A percentile compares a stretch with the other conserved stretches of the same genome.
Conservation (phyloP, 2,329 filamentous ascomycete genomes). For the Thelonectria discophora region DNA sequence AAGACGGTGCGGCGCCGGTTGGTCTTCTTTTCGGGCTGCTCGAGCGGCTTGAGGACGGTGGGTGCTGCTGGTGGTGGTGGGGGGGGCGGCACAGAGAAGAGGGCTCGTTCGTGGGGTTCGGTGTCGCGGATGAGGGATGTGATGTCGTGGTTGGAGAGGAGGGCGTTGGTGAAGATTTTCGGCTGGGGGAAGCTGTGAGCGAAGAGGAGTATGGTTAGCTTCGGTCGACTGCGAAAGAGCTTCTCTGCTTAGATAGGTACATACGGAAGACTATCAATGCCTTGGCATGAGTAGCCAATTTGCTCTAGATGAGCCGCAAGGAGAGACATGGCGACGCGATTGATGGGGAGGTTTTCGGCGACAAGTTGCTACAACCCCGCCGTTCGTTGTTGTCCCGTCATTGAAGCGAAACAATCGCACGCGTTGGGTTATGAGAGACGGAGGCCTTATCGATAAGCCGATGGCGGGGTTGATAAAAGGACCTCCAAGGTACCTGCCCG, state of each 20-base stretch:
- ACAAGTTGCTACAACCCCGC: not conserved
- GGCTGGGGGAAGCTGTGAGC: slow-evolving; percentile 79
- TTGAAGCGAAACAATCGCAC: too few relatives aligned
- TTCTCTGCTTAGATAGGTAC: slow-evolving; percentile 41
- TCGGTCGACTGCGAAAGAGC: not conserved
- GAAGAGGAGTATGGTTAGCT: not conserved
- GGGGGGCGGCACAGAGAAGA: slow-evolving; percentile 89
- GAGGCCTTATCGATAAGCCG: not conserved
- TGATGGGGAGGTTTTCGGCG: not conserved
- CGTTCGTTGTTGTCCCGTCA: too few relatives aligned
- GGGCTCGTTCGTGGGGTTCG: slow-evolving; percentile 89
- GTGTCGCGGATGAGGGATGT: slow-evolving; percentile 95
- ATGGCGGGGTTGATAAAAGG: not conserved
- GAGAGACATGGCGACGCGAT: slow-evolving; percentile 66
- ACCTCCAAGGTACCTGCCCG: too few relatives aligned
- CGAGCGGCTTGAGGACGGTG: slow-evolving; percentile 47
- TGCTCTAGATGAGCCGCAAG: slow-evolving; percentile 78
- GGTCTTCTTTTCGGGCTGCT: slow-evolving; percentile 50
- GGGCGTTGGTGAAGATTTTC: slow-evolving; percentile 95
- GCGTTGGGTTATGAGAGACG: not conserved
- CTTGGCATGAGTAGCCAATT: slow-evolving; percentile 77
- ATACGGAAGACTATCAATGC: slow-evolving; percentile 79
- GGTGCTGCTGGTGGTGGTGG: slow-evolving; percentile 61
- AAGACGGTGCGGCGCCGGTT: slow-evolving; percentile 70
- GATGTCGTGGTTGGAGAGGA: slow-evolving; percentile 89